Evolutionary conservation across 768 basidiomycete genomes (phyloP).

Genomic region (Mycena belliarum): DNA sequence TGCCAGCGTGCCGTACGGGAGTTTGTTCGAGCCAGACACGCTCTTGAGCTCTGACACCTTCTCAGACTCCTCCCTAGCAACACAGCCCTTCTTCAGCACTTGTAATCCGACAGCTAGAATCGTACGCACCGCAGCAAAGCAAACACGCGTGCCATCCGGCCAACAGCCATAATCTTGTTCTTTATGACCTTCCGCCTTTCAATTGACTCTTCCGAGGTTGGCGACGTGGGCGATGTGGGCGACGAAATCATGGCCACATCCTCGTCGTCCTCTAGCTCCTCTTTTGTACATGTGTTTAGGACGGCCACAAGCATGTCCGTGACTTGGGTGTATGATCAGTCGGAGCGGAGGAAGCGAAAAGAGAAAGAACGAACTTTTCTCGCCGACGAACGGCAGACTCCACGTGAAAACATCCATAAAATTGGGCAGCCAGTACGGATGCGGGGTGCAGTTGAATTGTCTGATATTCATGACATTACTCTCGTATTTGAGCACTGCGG

Average conservation of each 20-base stretch:
- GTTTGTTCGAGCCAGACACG: conserved; percentile 72
- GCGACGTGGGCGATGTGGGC: conserved; percentile 39
- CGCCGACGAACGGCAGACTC: conserved; percentile 97
- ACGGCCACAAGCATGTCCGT: conserved; percentile 99
- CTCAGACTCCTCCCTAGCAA: conserved; percentile 90
- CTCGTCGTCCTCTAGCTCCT: conserved; percentile 90
- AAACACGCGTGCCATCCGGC: conserved; percentile 95
- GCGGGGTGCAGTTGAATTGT: conserved; percentile 96
- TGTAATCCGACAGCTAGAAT: neutral
- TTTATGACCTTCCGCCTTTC: conserved; percentile 93
- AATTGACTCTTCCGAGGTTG: conserved; percentile 48
- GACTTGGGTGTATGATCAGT: conserved; percentile 50
- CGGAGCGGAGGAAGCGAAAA: neutral
- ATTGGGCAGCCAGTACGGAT: conserved; percentile 97
- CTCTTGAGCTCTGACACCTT: conserved; percentile 96
- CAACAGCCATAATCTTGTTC: conserved; percentile 98
- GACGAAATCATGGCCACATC: conserved; percentile 40
- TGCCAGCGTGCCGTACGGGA: conserved; percentile 84
- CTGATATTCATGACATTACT: conserved; percentile 98
- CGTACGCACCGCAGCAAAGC: conserved; percentile 85
- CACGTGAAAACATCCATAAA: conserved; percentile 99
- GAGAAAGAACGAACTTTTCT: conserved; percentile 72
- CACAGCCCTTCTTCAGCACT: neutral
- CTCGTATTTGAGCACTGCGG: conserved; percentile 98
- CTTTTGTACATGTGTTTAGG: conserved; percentile 92